phyloP scores from a whole-genome alignment of 805 yeast species.

The Limtongozyma cylindracea region DNA sequence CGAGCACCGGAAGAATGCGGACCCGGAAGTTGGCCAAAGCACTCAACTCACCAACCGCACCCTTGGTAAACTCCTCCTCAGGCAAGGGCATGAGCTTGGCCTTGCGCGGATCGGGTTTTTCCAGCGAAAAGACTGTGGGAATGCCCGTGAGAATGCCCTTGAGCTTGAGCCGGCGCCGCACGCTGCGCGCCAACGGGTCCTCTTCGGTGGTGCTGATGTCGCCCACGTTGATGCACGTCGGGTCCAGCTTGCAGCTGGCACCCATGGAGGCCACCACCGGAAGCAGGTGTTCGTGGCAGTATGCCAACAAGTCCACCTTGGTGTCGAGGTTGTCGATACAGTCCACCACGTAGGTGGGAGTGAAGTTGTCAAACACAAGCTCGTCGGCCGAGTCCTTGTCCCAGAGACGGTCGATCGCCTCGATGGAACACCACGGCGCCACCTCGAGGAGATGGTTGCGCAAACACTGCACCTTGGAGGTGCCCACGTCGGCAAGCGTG shows the following conservation, averaged over 20 bases:
- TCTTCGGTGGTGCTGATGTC: slow-evolving; percentile 83
- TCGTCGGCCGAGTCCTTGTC: slow-evolving; percentile 39
- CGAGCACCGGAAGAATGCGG: slow-evolving; percentile 83
- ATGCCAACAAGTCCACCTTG: slow-evolving; percentile 73
- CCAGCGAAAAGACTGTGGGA: slow-evolving; percentile 79
- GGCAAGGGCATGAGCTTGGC: slow-evolving; percentile 72
- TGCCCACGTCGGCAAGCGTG: slow-evolving; percentile 75
- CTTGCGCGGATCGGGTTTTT: slow-evolving; percentile 89
- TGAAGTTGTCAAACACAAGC: slow-evolving; percentile 16
- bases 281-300: slow-evolving; percentile 30
- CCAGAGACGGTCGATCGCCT: slow-evolving; percentile 61
- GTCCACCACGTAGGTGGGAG: slow-evolving; percentile 68
- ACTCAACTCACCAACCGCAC: slow-evolving; percentile 67
- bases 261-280: slow-evolving; percentile 87
- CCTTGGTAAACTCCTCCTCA: slow-evolving; percentile 57
- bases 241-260: slow-evolving; percentile 91
- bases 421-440: slow-evolving; percentile 89
- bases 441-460: slow-evolving; percentile 38
- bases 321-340: slow-evolving; percentile 95
- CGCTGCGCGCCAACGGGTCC: slow-evolving; percentile 77
- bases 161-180: slow-evolving; percentile 61
- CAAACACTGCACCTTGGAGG: slow-evolving; percentile 66
- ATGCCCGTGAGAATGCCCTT: slow-evolving; percentile 55
- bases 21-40: slow-evolving; percentile 82
- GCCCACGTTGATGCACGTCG: slow-evolving; percentile 71